Conservation (phyloP, 2,329 filamentous ascomycete genomes). For the Tympanopsis confertula region DNA sequence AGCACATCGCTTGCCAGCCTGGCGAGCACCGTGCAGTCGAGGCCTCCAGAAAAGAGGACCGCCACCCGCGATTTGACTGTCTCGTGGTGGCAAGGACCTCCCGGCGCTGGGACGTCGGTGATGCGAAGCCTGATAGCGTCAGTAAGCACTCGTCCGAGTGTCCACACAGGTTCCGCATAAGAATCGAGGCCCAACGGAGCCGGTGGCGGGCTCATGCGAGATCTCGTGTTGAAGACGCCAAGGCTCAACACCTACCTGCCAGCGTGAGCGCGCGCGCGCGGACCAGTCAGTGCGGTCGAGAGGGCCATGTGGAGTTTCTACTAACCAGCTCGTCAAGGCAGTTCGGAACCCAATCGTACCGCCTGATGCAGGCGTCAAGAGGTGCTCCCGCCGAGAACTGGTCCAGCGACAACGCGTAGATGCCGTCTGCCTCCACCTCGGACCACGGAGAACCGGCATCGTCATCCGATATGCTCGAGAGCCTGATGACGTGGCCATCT, state of each 20-base stretch:
- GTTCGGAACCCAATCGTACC: neutral
- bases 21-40: slow-evolving; percentile 85
- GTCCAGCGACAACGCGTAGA: slow-evolving; percentile 56
- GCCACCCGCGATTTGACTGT: slow-evolving; percentile 45
- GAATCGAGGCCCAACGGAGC: slow-evolving; percentile 14
- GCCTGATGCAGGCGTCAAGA: neutral
- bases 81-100: slow-evolving; percentile 17
- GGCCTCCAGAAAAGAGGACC: slow-evolving; percentile 82
- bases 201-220: slow-evolving; percentile 19
- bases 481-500: slow-evolving; percentile 32
- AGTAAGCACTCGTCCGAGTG: slow-evolving; percentile 40
- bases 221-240: slow-evolving; percentile 33
- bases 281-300: too few relatives aligned
- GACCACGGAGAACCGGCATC: slow-evolving; percentile 41
- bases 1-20: slow-evolving; percentile 69
- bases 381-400: slow-evolving; percentile 2
- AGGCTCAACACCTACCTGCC: slow-evolving; percentile 37
- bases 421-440: slow-evolving; percentile 76
- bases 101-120: slow-evolving; percentile 48
- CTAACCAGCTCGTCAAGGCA: neutral
- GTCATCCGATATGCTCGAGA: slow-evolving; percentile 60
- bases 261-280: neutral
- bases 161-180: slow-evolving; percentile 35
- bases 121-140: slow-evolving; percentile 55
- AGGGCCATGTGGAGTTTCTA: too few relatives aligned